Conservation (phyloP, 2,329 filamentous ascomycete species). For the Trichoderma sp. region DNA sequence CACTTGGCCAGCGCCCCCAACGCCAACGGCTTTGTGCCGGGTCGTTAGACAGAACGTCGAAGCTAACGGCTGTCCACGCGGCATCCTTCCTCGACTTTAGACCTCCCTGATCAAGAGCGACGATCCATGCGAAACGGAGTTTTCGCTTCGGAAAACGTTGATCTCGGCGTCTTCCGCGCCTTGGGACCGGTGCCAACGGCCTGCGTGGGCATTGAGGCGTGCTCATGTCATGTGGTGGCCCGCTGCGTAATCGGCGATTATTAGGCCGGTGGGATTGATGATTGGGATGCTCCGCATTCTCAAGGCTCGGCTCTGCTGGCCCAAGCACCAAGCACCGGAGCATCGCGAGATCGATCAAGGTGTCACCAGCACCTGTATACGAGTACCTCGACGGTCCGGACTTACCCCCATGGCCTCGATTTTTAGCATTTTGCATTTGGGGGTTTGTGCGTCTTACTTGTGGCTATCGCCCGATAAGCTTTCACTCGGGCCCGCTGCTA, state of each 20-base stretch:
- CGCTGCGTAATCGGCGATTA: conserved; percentile 1
- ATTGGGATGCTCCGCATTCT: not conserved
- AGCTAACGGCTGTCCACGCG: conserved; percentile 14
- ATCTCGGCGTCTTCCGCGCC: conserved; percentile 2
- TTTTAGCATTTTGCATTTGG: not conserved
- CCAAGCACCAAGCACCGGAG: not conserved
- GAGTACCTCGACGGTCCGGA: not conserved
- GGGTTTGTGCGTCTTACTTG: conserved; percentile 8
- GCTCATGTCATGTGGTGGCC: not conserved
- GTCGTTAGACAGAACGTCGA: not conserved
- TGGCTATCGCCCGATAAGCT: not conserved
- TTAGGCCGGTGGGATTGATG: not conserved
- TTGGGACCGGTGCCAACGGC: not conserved
- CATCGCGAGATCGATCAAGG: conserved; percentile 14
- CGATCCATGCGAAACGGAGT: conserved; percentile 12
- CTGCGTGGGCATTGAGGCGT: not conserved
- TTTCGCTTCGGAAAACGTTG: not conserved
- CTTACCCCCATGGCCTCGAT: not conserved
- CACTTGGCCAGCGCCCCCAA: conserved; percentile 13
- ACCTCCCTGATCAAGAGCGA: conserved; percentile 12
- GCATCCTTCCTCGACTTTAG: conserved; percentile 6
- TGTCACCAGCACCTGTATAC: not conserved
- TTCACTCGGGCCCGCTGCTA: not conserved
- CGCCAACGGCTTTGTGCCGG: not conserved
- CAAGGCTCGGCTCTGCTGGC: not conserved